phyloP scores from a whole-genome alignment of 1,284 basidiomycete genomes.

The Phylloporus sp. region DNA sequence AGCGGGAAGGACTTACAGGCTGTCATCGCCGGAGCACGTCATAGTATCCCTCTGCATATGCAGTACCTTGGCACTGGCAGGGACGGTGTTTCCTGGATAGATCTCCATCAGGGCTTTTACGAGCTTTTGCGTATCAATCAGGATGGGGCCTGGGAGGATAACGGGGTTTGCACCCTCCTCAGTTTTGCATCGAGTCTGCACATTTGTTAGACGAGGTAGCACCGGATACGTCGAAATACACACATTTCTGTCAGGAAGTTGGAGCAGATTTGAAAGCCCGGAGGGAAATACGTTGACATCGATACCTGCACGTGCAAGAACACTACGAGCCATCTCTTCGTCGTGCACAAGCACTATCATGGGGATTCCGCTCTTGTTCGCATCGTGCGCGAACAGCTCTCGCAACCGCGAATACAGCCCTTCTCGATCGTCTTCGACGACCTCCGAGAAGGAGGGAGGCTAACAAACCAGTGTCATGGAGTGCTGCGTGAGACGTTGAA shows the following conservation, averaged over 20 bases:
- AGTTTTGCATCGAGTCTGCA: conserved; percentile 17
- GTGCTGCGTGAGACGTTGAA: background rate
- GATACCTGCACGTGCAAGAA: conserved; percentile 35
- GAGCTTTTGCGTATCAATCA: conserved; percentile 41
- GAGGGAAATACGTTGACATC: conserved; percentile 29
- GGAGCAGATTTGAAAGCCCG: conserved; percentile 32
- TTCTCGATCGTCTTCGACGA: conserved; percentile 18
- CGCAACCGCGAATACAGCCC: conserved; percentile 30
- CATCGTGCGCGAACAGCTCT: conserved; percentile 30
- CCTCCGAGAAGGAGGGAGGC: conserved; percentile 29
- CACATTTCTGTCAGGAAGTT: conserved; percentile 13
- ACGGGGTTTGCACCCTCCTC: background rate
- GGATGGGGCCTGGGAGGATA: conserved; percentile 9
- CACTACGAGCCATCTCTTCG: conserved; percentile 39
- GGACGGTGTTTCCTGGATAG: conserved; percentile 30
- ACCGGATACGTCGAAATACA: background rate
- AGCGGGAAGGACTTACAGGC: conserved; percentile 32
- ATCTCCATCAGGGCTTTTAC: conserved; percentile 37
- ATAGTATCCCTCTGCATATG: conserved; percentile 37
- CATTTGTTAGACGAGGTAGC: background rate
- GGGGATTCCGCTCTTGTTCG: conserved; percentile 27
- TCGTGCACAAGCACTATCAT: conserved; percentile 41
- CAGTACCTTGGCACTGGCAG: conserved; percentile 34
- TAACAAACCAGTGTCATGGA: conserved; percentile 13
- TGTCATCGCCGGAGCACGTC: conserved; percentile 43